A percentile compares a stretch with the other conserved stretches of the same genome.
Conservation (phyloP, 768 basidiomycete species). For the Panus rudis region DNA sequence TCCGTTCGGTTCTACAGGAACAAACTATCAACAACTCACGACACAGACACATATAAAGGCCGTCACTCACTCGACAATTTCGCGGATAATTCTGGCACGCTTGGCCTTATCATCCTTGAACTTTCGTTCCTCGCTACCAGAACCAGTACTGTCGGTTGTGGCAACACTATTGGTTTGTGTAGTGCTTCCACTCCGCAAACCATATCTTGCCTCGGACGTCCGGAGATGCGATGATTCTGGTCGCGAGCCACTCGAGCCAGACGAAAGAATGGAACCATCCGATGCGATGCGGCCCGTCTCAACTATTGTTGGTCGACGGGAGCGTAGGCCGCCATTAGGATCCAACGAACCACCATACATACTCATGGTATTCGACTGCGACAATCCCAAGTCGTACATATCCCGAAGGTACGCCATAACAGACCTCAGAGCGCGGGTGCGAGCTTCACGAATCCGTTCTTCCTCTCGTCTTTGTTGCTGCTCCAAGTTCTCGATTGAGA, state of each 20-base stretch:
- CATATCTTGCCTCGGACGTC: slow-evolving; percentile 55
- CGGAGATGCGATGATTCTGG: slow-evolving; percentile 52
- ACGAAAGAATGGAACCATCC: slow-evolving; percentile 33
- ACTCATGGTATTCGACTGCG: slow-evolving; percentile 49
- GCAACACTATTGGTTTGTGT: slow-evolving; percentile 69
- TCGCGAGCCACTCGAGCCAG: slow-evolving; percentile 28
- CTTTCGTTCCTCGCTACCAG: slow-evolving; percentile 66
- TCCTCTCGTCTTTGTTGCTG: slow-evolving; percentile 57
- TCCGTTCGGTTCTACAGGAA: slow-evolving; percentile 73
- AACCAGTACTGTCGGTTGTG: slow-evolving; percentile 68
- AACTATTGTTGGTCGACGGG: slow-evolving; percentile 62
- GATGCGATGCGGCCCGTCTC: slow-evolving; percentile 55
- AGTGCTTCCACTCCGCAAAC: slow-evolving; percentile 50
- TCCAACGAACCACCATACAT: slow-evolving; percentile 45
- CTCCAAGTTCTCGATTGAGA: slow-evolving; percentile 40
- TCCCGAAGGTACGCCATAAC: slow-evolving; percentile 96
- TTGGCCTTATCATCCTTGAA: slow-evolving; percentile 88
- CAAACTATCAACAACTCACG: slow-evolving; percentile 14
- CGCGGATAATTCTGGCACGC: slow-evolving; percentile 76
- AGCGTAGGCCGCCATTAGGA: slow-evolving; percentile 29
- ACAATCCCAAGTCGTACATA: slow-evolving; percentile 82
- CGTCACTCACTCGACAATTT: slow-evolving; percentile 78
- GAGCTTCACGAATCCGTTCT: slow-evolving; percentile 62
- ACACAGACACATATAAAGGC: slow-evolving; percentile 4
- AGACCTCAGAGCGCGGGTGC: slow-evolving; percentile 76